phyloP scores from a whole-genome alignment of 2,329 filamentous ascomycete genomes.

The Penicillium sumatraense region DNA sequence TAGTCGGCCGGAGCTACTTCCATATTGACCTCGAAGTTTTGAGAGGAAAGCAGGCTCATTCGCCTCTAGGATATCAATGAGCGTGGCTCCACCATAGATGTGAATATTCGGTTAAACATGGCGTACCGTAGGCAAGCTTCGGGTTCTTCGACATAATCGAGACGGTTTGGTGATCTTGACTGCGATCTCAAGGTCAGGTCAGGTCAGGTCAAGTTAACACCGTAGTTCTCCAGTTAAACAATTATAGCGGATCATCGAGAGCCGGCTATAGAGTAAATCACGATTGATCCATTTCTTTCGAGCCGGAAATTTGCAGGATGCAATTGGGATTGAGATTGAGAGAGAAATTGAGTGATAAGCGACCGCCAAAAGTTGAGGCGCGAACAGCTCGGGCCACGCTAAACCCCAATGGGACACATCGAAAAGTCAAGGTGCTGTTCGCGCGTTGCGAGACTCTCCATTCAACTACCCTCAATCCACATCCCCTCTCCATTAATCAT shows the following conservation, averaged over 20 bases:
- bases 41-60: constrained; percentile 50
- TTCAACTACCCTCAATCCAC: constrained; percentile 25
- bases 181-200: constrained; percentile 15
- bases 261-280: constrained; percentile 7
- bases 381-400: constrained; percentile 32
- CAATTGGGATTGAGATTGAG: background rate
- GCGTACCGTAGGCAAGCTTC: constrained; percentile 50
- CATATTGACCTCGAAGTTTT: constrained; percentile 45
- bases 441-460: constrained; percentile 33
- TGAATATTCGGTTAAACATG: too few species aligned
- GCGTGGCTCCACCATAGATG: background rate
- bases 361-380: too few species aligned
- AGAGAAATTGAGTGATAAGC: too few species aligned
- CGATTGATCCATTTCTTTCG: background rate
- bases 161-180: constrained; percentile 4
- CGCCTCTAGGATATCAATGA: constrained; percentile 34
- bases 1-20: constrained; percentile 39
- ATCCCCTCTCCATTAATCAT: constrained; percentile 46
- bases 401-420: constrained; percentile 38
- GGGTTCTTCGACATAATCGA: constrained; percentile 46
- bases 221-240: background rate
- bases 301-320: too few species aligned
- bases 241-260: constrained; percentile 4
- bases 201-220: constrained; percentile 18
- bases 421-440: constrained; percentile 44